Evolutionary conservation across 2,329 filamentous ascomycete genomes (phyloP).

Genomic region (Torrubiellomyces zombiae): DNA sequence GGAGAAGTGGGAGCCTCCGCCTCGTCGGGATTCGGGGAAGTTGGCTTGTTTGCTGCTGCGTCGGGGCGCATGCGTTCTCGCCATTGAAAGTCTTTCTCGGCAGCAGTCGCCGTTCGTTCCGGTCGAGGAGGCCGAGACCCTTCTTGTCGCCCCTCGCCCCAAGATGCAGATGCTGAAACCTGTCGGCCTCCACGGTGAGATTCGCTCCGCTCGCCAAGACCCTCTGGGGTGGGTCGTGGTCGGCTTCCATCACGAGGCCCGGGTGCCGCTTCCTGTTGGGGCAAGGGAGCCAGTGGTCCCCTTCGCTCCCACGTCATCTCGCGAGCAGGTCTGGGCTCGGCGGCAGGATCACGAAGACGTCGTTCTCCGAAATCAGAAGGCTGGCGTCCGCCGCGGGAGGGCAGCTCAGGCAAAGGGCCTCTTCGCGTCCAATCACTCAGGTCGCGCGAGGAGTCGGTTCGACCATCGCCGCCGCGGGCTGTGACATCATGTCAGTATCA

Average conservation of each 20-base stretch:
- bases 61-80: slow-evolving; percentile 84
- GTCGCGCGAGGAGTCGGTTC: slow-evolving; percentile 52
- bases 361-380: slow-evolving; percentile 40
- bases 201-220: slow-evolving; percentile 41
- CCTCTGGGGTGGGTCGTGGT: slow-evolving; percentile 26
- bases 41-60: slow-evolving; percentile 41
- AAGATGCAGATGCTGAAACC: slow-evolving; percentile 57
- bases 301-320: slow-evolving; percentile 88
- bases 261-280: slow-evolving; percentile 30
- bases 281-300: slow-evolving; percentile 66
- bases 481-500: slow-evolving; percentile 18
- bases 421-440: slow-evolving; percentile 85
- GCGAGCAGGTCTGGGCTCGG: slow-evolving; percentile 46
- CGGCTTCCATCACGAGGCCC: slow-evolving; percentile 39
- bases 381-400: slow-evolving; percentile 31
- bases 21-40: slow-evolving; percentile 50
- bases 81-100: slow-evolving; percentile 90
- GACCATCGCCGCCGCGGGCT: slow-evolving; percentile 67
- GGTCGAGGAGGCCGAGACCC: slow-evolving; percentile 64
- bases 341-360: slow-evolving; percentile 44
- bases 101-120: slow-evolving; percentile 61
- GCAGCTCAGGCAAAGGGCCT: slow-evolving; percentile 67
- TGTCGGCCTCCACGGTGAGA: slow-evolving; percentile 43
- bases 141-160: slow-evolving; percentile 61
- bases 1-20: slow-evolving; percentile 60